Conservation (phyloP, 331 rosid species). For the Stylosanthes scabra region DNA sequence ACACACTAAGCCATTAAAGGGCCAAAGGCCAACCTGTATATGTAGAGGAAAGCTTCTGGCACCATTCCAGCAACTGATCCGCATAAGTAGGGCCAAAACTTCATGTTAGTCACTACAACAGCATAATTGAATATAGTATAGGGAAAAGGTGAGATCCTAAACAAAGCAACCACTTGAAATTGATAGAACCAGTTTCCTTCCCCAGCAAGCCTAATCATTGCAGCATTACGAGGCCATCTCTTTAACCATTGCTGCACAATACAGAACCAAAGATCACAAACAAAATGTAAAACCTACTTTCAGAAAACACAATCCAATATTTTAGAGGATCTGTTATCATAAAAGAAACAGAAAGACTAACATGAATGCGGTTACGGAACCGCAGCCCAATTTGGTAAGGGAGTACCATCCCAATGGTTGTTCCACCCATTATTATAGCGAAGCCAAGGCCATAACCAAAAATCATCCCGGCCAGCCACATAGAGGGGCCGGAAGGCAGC, state of each 20-base stretch:
- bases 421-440: constrained; percentile 75
- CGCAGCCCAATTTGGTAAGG: constrained; percentile 70
- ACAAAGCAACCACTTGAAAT: constrained; percentile 73
- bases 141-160: constrained; percentile 81
- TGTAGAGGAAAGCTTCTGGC: constrained; percentile 82
- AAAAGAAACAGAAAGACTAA: constrained; percentile 40
- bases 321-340: neutral
- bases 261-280: constrained; percentile 24
- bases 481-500: constrained; percentile 85
- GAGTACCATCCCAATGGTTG: constrained; percentile 83
- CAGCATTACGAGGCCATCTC: constrained; percentile 79
- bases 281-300: neutral
- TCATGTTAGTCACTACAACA: constrained; percentile 73
- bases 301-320: neutral
- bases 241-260: constrained; percentile 70
- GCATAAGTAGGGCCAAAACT: constrained; percentile 77
- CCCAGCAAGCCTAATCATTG: constrained; percentile 73
- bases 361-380: constrained; percentile 78
- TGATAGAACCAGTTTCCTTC: constrained; percentile 80
- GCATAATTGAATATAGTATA: constrained; percentile 85
- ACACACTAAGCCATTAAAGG: constrained; percentile 16
- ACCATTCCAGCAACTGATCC: constrained; percentile 84
- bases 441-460: constrained; percentile 85
- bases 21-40: constrained; percentile 57
- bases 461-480: constrained; percentile 91